Conservation (phyloP, 805 yeast genomes). For the Clavispora santaluciae region DNA sequence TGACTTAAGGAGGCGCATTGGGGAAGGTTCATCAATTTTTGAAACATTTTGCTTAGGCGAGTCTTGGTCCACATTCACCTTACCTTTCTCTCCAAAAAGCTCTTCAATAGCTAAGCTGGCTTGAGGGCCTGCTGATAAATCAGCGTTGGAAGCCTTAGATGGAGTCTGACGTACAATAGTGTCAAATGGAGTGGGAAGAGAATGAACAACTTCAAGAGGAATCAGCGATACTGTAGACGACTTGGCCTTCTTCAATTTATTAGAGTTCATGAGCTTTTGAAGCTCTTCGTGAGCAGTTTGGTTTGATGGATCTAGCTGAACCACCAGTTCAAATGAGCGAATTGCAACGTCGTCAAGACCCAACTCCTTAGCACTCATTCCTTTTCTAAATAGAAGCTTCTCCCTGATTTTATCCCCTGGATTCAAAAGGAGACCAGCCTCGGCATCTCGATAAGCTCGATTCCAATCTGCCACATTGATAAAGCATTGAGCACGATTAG, state of each 20-base stretch:
- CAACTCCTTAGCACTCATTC: constrained; percentile 34
- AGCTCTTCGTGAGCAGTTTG: constrained; percentile 34
- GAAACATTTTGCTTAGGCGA: background rate
- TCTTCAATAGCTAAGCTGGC: constrained; percentile 7
- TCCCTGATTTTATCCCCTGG: constrained; percentile 29
- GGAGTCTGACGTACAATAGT: background rate
- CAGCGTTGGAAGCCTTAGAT: no score
- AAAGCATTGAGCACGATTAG: constrained; percentile 69
- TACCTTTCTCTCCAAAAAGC: constrained; percentile 6
- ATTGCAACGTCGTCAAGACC: constrained; percentile 21
- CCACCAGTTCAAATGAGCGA: constrained; percentile 29
- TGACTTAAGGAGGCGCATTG: constrained; percentile 23
- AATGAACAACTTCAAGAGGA: constrained; percentile 39
- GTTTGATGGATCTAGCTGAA: constrained; percentile 40
- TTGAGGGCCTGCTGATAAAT: background rate
- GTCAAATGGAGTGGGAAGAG: constrained; percentile 31
- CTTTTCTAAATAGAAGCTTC: constrained; percentile 51
- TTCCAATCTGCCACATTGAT: constrained; percentile 47
- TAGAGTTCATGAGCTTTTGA: constrained; percentile 6
- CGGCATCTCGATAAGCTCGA: constrained; percentile 47
- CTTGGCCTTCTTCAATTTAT: constrained; percentile 8
- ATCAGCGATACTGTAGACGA: constrained; percentile 12
- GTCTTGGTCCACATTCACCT: background rate
- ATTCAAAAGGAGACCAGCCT: constrained; percentile 39
- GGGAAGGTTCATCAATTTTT: constrained; percentile 16